phyloP scores from a whole-genome alignment of 208 protist species.

The Trypanosoma mega region DNA sequence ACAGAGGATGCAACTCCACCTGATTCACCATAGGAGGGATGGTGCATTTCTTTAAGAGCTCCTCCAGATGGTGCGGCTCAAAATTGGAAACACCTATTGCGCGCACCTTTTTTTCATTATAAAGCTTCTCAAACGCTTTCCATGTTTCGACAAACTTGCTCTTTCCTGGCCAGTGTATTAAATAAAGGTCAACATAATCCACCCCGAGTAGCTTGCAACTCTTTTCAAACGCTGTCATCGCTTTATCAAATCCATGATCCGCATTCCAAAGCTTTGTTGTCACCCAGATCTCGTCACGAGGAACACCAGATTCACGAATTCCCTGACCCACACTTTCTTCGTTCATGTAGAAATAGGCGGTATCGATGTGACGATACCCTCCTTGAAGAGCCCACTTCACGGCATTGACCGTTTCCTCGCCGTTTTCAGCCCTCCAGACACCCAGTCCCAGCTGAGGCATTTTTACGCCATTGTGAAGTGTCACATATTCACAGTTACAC shows the following conservation, averaged over 20 bases:
- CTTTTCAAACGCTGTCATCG: conserved; percentile 64
- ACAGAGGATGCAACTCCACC: conserved; percentile 88
- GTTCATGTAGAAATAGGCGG: conserved; percentile 81
- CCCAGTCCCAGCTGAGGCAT: conserved; percentile 86
- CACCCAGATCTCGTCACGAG: conserved; percentile 87
- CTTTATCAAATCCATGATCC: conserved; percentile 60
- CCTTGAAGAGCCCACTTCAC: conserved; percentile 51
- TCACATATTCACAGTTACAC: conserved; percentile 27
- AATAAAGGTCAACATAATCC: conserved; percentile 95
- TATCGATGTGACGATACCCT: conserved; percentile 91
- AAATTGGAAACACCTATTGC: conserved; percentile 93
- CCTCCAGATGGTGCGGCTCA: conserved; percentile 43
- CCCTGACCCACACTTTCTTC: conserved; percentile 60
- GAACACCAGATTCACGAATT: conserved; percentile 53
- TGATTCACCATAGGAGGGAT: conserved; percentile 90
- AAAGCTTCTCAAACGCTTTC: conserved; percentile 65
- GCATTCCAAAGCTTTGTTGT: conserved; percentile 88
- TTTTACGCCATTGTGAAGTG: conserved; percentile 56
- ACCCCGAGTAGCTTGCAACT: conserved; percentile 81
- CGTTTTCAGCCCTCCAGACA: conserved; percentile 58
- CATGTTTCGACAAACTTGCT: conserved; percentile 55
- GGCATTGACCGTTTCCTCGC: conserved; percentile 39
- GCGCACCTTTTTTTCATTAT: conserved; percentile 67
- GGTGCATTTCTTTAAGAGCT: conserved; percentile 61
- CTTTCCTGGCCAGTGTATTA: conserved; percentile 96